A percentile compares a stretch with the other conserved stretches of the same genome.
Conservation (phyloP, 257 asterid species). For the Ballota nigra region DNA sequence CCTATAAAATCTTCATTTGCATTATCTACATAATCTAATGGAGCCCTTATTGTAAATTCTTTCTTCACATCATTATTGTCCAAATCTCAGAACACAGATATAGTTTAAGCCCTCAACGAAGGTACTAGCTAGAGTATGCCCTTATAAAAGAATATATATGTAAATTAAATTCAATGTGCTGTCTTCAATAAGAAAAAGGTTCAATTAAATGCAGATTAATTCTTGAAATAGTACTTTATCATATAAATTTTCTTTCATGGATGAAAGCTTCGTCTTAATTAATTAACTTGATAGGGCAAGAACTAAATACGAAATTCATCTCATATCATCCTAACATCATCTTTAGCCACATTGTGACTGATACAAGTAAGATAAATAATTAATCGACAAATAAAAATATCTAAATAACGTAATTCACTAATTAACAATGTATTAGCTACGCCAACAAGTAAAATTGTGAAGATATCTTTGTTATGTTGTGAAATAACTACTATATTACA, state of each 20-base stretch:
- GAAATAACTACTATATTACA: too few species aligned
- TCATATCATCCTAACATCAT: too few species aligned
- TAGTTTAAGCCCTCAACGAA: not conserved
- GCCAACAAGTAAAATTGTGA: too few species aligned
- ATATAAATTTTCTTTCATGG: not conserved
- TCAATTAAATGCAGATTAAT: not conserved
- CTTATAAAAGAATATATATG: not conserved
- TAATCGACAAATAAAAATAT: too few species aligned
- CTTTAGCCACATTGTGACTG: too few species aligned
- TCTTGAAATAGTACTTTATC: not conserved
- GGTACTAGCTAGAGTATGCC: not conserved
- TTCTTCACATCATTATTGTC: not conserved
- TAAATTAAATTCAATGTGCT: not conserved
- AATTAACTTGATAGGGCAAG: not conserved
- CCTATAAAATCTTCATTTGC: not conserved
- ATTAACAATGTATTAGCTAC: too few species aligned
- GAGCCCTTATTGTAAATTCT: not conserved
- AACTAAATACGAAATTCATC: too few species aligned
- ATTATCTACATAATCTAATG: not conserved
- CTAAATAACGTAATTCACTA: too few species aligned
- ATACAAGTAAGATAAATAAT: too few species aligned
- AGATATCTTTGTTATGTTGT: too few species aligned
- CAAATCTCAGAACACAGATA: not conserved
- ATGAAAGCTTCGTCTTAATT: not conserved
- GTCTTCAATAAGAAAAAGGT: not conserved